Base-by-base conservation (phyloP, 257 asterid species). In the Voacanga thouarsii region DNA sequence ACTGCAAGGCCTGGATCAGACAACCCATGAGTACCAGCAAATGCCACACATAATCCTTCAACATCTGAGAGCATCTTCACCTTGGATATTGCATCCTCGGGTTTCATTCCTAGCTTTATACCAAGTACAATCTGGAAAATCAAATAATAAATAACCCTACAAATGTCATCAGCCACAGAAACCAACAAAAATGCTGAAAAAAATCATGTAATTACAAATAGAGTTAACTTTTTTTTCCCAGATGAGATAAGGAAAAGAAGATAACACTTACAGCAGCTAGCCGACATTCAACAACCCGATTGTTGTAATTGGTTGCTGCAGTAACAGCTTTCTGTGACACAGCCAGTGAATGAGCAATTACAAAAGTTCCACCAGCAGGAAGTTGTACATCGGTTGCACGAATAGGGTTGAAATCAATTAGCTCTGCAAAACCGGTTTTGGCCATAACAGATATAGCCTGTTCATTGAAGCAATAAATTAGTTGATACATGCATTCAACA, bases 371-470 rank as follows among this genome's bases (percentile, higher is more conserved):
- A 68, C 92, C 94, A 21, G 88, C 84, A 71, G 99, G 99, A 80
- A 96, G 98, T 87, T 88, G 97, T 73, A 93, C 93, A 79, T 96
- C 98, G 12, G 98, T 87, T 19, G 97, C 90, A 28, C 89, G 90
- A 79, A 96, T 88, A 19, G 99, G 99, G 80, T 96, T 93, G 89
- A 96, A 96, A 86, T 93, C 99, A 60, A 96, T 93, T 50, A 96
- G 97, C 78, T 92, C 92, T n/a, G 99, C 98, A 37, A 93, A 88
- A 33, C 99, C 98, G 67, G 93, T 87, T 83, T 92, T 90, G 74
- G 97, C 98, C 99, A 96, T 96, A 78, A 92, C 90, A 6, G 97
- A 93, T 78, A 93, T 96, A 57, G 99, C 98, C 99, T 95, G 93
- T 55, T 65, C 53, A 45, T 53, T 37, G 59, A 55, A 78, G 59